Percentiles rank a stretch among this genome's conserved stretches.
phyloP scores from a whole-genome alignment of 73 alveolate species.

The Paramecium primaurelia region DNA sequence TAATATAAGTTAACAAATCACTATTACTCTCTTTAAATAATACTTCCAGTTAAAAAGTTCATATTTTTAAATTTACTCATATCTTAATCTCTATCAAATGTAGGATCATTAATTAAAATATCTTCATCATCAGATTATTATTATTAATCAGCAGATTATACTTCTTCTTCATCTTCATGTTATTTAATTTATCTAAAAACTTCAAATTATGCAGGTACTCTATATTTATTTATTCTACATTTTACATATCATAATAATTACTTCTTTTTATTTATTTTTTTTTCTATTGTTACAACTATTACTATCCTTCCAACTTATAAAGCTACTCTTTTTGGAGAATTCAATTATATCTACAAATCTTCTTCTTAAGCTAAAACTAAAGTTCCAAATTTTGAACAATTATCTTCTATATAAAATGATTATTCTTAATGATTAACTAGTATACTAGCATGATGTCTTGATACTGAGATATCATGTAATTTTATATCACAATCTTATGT shows the following conservation, averaged over 20 bases:
- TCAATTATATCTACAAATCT: background rate
- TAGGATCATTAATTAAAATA: constrained; percentile 34
- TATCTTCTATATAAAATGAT: constrained; percentile 60
- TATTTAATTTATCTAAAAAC: constrained; percentile 27
- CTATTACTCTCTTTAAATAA: constrained; percentile 23
- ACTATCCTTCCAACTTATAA: background rate
- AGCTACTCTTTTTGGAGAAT: background rate
- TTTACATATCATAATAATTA: background rate
- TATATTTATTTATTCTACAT: background rate
- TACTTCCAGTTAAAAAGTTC: constrained; percentile 45
- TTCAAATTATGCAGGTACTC: constrained; percentile 38
- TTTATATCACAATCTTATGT: constrained; percentile 74
- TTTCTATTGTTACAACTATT: background rate
- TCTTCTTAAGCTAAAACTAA: constrained; percentile 36
- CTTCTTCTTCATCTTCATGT: constrained; percentile 21
- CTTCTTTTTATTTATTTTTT: background rate
- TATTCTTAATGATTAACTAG: constrained; percentile 25
- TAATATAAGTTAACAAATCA: background rate
- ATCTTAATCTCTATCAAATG: background rate
- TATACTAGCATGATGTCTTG: constrained; percentile 77
- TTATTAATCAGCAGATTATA: background rate
- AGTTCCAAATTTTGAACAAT: constrained; percentile 69
- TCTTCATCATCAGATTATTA: constrained; percentile 24
- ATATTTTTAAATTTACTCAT: constrained; percentile 1
- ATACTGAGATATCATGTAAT: constrained; percentile 75